Base-by-base conservation (phyloP, 305 asterid genomes). In the Andrographis paniculata region DNA sequence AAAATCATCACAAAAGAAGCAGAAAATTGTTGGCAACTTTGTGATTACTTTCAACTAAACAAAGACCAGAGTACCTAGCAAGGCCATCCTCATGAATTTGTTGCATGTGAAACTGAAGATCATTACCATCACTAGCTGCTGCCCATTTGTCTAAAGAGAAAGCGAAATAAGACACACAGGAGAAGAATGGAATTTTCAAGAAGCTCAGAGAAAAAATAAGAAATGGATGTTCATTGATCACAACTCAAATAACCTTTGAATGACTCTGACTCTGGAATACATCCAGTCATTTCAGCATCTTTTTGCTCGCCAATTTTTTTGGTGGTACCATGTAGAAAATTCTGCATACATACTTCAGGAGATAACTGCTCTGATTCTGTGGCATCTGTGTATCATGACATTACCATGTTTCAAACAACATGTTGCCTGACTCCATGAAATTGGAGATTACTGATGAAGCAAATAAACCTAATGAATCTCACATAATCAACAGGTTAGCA, bases 1-100 rank as follows among this genome's bases (percentile, higher is more conserved):
- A 36, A 49, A 20, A 24, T 39, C 61, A 59, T 47, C 36, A 52
- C 42, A 49, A 48, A 43, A 45, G 48, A 46, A 52, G 48, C 13
- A 33, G 24, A 17, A 35, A 54, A 41, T 39, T 20, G 31, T 39
- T 37, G 18, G 53, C 50, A 45, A 55, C 30, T 48, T 53, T 50
- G 54, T 30, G 38, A 56, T 46, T 40, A 42, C 54, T 62, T 42
- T 37, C 37, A 31, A 48, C 27, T 61, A 47, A 51, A 56, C 56
- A 69, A 61, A 53, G 44, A 49, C 55, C 64, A 48, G 50, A 45
- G 17, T 71, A 86, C 96, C 96, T 69, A 48, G 78, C 75, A 40
- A 89, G 60, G 40, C 67, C 78, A 63, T 80, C 84, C 45, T 67
- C 79, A 17, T 75, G 76, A 63, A 73, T 63, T 58, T 63, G 71